A percentile compares a stretch with the other conserved stretches of the same genome.
Conservation (phyloP, 148 eudicot species). For the Rheum nobile region DNA sequence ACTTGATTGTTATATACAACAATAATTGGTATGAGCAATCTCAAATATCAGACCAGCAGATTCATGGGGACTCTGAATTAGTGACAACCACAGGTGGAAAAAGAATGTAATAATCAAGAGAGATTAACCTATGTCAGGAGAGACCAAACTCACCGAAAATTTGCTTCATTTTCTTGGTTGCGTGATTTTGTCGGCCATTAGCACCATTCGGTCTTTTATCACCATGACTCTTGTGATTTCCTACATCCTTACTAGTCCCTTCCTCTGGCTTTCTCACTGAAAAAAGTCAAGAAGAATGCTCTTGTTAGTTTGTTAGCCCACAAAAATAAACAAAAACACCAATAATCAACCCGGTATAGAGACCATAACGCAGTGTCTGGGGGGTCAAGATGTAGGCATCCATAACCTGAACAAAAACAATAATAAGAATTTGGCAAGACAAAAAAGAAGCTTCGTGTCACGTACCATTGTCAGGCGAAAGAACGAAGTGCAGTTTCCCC, state of each 20-base stretch:
- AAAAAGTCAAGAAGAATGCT: background rate
- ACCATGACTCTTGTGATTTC: background rate
- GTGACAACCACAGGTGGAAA: background rate
- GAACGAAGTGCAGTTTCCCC: constrained; percentile 26
- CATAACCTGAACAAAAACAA: background rate
- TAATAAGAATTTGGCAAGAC: background rate
- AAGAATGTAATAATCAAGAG: background rate
- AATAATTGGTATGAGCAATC: background rate
- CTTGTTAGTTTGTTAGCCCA: no score
- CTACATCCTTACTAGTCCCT: background rate
- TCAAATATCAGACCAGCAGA: background rate
- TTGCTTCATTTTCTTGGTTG: background rate
- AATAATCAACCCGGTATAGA: no score
- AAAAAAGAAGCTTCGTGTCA: background rate
- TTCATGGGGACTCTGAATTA: no score
- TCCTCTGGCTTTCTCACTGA: background rate
- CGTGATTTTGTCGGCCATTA: background rate
- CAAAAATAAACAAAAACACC: background rate
- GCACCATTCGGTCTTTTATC: background rate
- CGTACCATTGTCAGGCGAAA: background rate
- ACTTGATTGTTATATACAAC: background rate
- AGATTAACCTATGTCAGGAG: background rate
- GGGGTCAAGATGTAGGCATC: no score
- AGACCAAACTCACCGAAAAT: background rate
- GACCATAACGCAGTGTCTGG: no score